phyloP scores from a whole-genome alignment of 1,284 basidiomycete species.

The Tilletia walkeri region DNA sequence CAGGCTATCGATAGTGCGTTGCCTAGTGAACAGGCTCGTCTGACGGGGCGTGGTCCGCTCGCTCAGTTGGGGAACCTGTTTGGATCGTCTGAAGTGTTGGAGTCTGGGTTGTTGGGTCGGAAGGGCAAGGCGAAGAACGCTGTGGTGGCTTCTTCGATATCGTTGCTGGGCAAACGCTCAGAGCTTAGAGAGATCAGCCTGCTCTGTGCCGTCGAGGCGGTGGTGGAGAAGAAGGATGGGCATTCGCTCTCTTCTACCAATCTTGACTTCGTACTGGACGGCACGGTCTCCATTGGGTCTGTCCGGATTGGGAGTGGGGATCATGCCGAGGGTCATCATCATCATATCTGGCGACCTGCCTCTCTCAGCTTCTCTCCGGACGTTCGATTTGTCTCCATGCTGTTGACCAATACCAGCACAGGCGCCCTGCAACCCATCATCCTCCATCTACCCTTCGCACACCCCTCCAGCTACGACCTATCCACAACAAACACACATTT shows the following conservation, averaged over 20 bases:
- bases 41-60: background rate
- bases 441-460: background rate
- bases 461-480: too few relatives aligned
- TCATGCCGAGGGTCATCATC: background rate
- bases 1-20: slow-evolving; percentile 7
- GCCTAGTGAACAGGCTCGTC: slow-evolving; percentile 5
- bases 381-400: background rate
- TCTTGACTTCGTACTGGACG: slow-evolving; percentile 27
- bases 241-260: slow-evolving; percentile 17
- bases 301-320: background rate
- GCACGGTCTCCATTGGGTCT: slow-evolving; percentile 24
- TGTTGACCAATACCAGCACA: background rate
- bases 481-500: background rate
- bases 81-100: background rate
- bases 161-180: slow-evolving; percentile 26
- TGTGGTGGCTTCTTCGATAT: slow-evolving; percentile 25
- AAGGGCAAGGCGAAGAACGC: slow-evolving; percentile 24
- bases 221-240: slow-evolving; percentile 22
- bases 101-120: background rate
- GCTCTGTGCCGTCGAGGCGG: slow-evolving; percentile 1
- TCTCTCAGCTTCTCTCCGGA: background rate
- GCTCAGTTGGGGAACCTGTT: background rate
- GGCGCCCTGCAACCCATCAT: background rate
- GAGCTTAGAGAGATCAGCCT: slow-evolving; percentile 23
- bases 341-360: background rate